Percentiles rank a stretch among this genome's conserved stretches.
These are phyloP conservation scores for Zygosaccharomyces gambellarensis DNA, from an alignment of 805 yeast genomes.

Conservation along the genomic window DNA sequence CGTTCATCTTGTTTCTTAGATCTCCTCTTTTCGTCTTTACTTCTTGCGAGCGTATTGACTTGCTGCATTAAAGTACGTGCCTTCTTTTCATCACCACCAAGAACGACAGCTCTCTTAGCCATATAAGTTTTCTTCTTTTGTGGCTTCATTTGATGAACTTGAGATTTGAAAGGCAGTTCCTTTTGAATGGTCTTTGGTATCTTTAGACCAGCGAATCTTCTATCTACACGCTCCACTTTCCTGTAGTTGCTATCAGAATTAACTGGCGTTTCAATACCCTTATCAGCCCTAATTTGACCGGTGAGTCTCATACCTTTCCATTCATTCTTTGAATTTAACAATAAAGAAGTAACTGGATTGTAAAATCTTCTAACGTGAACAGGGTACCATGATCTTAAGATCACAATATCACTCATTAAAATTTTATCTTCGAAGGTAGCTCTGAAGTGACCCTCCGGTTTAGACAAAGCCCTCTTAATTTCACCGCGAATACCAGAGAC, in stretches of 20 bases:
- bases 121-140: constrained; percentile 76
- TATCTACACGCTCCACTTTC: constrained; percentile 77
- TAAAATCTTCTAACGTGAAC: constrained; percentile 85
- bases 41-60: constrained; percentile 77
- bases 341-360: constrained; percentile 90
- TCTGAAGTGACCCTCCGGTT: constrained; percentile 92
- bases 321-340: constrained; percentile 68
- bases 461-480: constrained; percentile 87
- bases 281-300: constrained; percentile 83
- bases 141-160: constrained; percentile 82
- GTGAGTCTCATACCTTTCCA: constrained; percentile 98
- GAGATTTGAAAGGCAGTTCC: constrained; percentile 86
- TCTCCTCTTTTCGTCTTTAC: constrained; percentile 73
- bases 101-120: constrained; percentile 88
- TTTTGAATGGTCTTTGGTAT: constrained; percentile 78
- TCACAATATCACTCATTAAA: constrained; percentile 81
- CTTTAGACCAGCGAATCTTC: constrained; percentile 80
- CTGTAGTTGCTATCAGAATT: constrained; percentile 48
- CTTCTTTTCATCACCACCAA: constrained; percentile 89
- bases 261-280: constrained; percentile 58
- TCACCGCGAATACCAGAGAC: constrained; percentile 98
- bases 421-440: constrained; percentile 97
- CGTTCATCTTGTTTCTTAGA: constrained; percentile 72
- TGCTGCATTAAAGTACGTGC: constrained; percentile 85
- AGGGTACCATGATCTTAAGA: constrained; percentile 95